A percentile compares a stretch with the other conserved stretches of the same genome.
phyloP scores from a whole-genome alignment of 495 filamentous ascomycete species.

The Paragyromitra xinjiangensis region DNA sequence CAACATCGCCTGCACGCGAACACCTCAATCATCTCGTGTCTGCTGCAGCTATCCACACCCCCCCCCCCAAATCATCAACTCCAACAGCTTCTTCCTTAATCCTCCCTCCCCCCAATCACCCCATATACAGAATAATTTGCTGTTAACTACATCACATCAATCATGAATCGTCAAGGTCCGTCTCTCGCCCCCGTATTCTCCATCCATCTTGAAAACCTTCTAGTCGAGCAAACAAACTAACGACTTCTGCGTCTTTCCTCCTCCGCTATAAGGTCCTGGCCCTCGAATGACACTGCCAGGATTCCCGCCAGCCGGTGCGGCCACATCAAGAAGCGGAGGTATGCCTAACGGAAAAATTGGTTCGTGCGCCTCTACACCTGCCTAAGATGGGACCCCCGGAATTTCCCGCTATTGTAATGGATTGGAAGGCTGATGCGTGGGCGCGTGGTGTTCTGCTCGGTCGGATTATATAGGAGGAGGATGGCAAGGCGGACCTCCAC shows the following conservation, averaged over 20 bases:
- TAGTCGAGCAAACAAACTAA: conserved; percentile 31
- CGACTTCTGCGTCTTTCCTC: not conserved
- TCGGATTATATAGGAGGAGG: conserved; percentile 50
- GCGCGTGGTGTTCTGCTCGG: conserved; percentile 47
- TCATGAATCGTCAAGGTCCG: conserved; percentile 56
- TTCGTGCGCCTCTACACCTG: conserved; percentile 48
- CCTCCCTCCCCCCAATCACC: not conserved
- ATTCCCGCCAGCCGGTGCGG: conserved; percentile 44
- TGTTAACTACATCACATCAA: conserved; percentile 38
- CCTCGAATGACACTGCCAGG: conserved; percentile 50
- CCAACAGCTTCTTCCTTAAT: conserved; percentile 21
- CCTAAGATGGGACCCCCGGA: conserved; percentile 17
- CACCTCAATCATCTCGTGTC: conserved; percentile 44
- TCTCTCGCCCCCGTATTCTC: conserved; percentile 33
- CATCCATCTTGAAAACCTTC: conserved; percentile 11
- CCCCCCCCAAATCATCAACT: conserved; percentile 12
- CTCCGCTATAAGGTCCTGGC: conserved; percentile 39
- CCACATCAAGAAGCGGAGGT: conserved; percentile 43
- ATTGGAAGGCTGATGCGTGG: conserved; percentile 40
- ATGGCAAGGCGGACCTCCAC: conserved; percentile 56
- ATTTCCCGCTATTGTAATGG: conserved; percentile 30
- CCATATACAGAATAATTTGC: not conserved
- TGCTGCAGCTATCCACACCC: conserved; percentile 23
- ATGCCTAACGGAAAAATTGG: conserved; percentile 56
- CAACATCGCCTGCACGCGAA: conserved; percentile 48